phyloP scores from a whole-genome alignment of 306 rosid species.

The Vigna angularis region DNA sequence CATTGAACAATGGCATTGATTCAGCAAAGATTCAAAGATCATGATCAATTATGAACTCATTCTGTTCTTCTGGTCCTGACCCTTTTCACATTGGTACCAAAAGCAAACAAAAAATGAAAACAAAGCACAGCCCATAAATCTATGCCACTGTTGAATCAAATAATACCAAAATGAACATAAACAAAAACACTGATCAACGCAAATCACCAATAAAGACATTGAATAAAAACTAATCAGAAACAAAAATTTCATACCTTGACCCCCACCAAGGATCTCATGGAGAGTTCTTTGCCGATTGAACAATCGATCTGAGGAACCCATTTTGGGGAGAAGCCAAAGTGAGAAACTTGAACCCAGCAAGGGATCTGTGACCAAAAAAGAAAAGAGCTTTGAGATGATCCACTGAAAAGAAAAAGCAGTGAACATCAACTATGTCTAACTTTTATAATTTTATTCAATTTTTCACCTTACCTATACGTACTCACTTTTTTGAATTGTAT shows the following conservation, averaged over 20 bases:
- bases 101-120: neutral
- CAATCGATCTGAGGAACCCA: constrained; percentile 79
- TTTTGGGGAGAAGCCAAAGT: constrained; percentile 36
- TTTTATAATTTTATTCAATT: constrained; percentile 8
- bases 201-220: constrained; percentile 36
- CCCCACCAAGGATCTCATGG: constrained; percentile 85
- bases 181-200: constrained; percentile 14
- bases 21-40: constrained; percentile 35
- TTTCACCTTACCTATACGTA: constrained; percentile 1
- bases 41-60: constrained; percentile 23
- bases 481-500: constrained; percentile 1
- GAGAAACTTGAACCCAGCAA: constrained; percentile 49
- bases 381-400: constrained; percentile 43
- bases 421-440: constrained; percentile 24
- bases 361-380: constrained; percentile 44
- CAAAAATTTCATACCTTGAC: constrained; percentile 62
- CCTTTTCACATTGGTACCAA: neutral
- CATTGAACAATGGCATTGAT: constrained; percentile 44
- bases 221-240: constrained; percentile 25
- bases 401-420: constrained; percentile 31
- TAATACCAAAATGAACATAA: constrained; percentile 23
- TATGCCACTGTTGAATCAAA: constrained; percentile 4
- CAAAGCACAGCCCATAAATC: constrained; percentile 22
- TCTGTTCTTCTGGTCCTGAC: neutral
- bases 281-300: constrained; percentile 70